Evolutionary conservation across 805 yeast genomes (phyloP).

Genomic region (Priceomyces fermenticarens): DNA sequence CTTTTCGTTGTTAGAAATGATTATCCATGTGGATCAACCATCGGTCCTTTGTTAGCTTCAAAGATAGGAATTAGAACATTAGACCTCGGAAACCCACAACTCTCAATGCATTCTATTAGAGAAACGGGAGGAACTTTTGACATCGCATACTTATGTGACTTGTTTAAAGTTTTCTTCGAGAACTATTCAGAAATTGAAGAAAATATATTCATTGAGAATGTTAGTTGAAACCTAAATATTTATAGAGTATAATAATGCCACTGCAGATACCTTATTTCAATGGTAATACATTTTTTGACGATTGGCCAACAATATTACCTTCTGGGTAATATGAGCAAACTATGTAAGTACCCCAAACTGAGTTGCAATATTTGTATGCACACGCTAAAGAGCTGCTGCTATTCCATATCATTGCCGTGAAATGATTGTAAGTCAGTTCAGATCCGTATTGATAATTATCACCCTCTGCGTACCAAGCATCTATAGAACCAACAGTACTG

Average conservation of each 20-base stretch:
- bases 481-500: slow-evolving; percentile 27
- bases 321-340: slow-evolving; percentile 35
- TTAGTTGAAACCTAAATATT: slow-evolving; percentile 1
- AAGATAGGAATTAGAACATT: slow-evolving; percentile 83
- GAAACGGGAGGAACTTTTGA: slow-evolving; percentile 87
- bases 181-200: slow-evolving; percentile 27
- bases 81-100: slow-evolving; percentile 88
- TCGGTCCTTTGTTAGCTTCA: slow-evolving; percentile 90
- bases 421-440: slow-evolving; percentile 31
- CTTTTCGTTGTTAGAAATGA: slow-evolving; percentile 91
- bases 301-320: slow-evolving; percentile 27
- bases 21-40: slow-evolving; percentile 93
- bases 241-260: background rate
- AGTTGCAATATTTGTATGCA: slow-evolving; percentile 28
- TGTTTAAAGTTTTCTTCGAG: slow-evolving; percentile 63
- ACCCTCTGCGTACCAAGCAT: slow-evolving; percentile 43
- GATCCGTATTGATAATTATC: slow-evolving; percentile 23
- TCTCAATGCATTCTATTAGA: slow-evolving; percentile 91
- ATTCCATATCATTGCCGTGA: slow-evolving; percentile 40
- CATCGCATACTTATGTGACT: slow-evolving; percentile 54
- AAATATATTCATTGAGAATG: slow-evolving; percentile 23
- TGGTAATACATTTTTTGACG: slow-evolving; percentile 23
- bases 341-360: slow-evolving; percentile 34
- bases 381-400: slow-evolving; percentile 30
- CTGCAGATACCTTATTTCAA: slow-evolving; percentile 3